These are phyloP conservation scores for Camptophora hylomeconis DNA, from an alignment of 2,329 filamentous ascomycete genomes.

Conservation along the genomic window DNA sequence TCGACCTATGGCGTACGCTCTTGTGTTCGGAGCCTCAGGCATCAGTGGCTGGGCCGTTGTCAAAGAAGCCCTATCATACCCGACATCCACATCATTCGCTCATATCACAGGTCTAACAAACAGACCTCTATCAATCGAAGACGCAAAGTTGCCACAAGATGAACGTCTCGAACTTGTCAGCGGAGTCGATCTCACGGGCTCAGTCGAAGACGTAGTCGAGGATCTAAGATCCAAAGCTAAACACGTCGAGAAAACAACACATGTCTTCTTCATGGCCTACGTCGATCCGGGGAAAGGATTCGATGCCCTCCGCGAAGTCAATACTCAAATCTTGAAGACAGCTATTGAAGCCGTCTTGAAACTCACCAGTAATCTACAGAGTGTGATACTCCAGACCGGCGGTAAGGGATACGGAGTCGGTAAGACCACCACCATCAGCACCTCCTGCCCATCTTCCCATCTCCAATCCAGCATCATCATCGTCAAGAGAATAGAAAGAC, in stretches of 20 bases:
- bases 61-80: constrained; percentile 28
- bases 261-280: constrained; percentile 28
- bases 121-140: constrained; percentile 23
- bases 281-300: constrained; percentile 14
- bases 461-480: no score
- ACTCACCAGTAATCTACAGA: constrained; percentile 20
- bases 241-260: constrained; percentile 25
- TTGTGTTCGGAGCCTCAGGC: constrained; percentile 31
- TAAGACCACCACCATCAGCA: no score
- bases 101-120: constrained; percentile 30
- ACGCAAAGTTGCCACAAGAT: constrained; percentile 25
- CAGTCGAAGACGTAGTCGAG: constrained; percentile 11
- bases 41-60: constrained; percentile 32
- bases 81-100: constrained; percentile 21
- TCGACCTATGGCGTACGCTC: no score
- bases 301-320: constrained; percentile 20
- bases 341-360: constrained; percentile 23
- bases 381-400: constrained; percentile 24
- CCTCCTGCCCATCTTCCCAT: no score
- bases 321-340: constrained; percentile 26
- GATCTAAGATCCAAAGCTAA: constrained; percentile 24
- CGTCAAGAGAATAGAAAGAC: no score
- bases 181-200: constrained; percentile 25
- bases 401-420: constrained; percentile 27
- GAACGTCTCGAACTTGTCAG: constrained; percentile 24